A percentile compares a stretch with the other conserved stretches of the same genome.
phyloP scores from a whole-genome alignment of 257 asterid genomes.

The Jaltomata sinuosa region DNA sequence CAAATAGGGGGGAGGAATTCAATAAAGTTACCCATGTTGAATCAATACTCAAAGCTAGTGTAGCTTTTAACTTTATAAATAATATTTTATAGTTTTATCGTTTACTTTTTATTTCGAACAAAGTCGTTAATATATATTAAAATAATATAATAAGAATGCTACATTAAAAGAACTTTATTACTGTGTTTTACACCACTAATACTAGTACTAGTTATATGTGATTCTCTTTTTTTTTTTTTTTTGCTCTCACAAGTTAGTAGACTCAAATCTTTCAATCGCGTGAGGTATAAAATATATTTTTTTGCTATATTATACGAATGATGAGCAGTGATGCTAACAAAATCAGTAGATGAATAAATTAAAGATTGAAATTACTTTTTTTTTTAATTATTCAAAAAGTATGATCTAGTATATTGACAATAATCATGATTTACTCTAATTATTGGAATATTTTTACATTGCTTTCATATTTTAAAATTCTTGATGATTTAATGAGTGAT shows the following conservation, averaged over 20 bases:
- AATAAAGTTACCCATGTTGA: background rate
- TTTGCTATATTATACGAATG: no score
- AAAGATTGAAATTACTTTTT: background rate
- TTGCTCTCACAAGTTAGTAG: no score
- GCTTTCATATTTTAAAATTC: background rate
- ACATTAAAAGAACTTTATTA: no score
- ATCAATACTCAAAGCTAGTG: background rate
- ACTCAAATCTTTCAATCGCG: no score
- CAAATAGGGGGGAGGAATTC: background rate
- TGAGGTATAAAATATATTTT: no score
- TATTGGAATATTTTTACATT: background rate
- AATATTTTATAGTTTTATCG: background rate
- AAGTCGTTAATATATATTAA: background rate
- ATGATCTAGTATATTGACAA: background rate
- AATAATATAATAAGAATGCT: background rate
- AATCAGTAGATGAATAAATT: background rate
- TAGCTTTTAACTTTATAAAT: background rate
- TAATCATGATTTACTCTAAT: background rate
- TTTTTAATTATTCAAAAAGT: no score
- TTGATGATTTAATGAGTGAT: background rate
- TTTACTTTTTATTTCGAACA: background rate
- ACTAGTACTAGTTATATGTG: no score
- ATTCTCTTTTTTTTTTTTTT: no score
- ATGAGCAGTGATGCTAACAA: no score
- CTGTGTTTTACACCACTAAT: no score